A percentile compares a stretch with the other conserved stretches of the same genome.
phyloP scores from a whole-genome alignment of 2,329 filamentous ascomycete species.

The Fusarium gaditjirri region DNA sequence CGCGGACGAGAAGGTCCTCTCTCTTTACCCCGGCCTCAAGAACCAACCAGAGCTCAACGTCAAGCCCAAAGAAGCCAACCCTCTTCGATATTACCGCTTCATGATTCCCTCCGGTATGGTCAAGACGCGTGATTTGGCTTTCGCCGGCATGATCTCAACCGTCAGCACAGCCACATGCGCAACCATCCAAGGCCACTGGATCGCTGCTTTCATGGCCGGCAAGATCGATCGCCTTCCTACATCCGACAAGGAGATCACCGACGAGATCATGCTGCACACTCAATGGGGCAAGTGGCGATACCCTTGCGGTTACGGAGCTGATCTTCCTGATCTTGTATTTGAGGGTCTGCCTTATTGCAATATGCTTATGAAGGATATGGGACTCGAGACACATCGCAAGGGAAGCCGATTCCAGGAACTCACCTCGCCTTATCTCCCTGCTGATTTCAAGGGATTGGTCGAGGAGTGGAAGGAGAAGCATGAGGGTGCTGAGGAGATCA shows the following conservation, averaged over 20 bases:
- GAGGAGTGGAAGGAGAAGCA: conserved; percentile 42
- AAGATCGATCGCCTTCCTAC: conserved; percentile 51
- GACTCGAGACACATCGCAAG: conserved; percentile 55
- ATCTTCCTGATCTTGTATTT: conserved; percentile 77
- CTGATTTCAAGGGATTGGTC: conserved; percentile 42
- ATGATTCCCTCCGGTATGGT: conserved; percentile 38
- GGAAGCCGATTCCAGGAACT: conserved; percentile 19
- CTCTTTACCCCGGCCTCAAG: conserved; percentile 33
- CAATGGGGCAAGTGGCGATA: conserved; percentile 78
- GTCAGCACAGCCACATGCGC: conserved; percentile 51
- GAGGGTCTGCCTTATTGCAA: conserved; percentile 72
- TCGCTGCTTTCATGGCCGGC: conserved; percentile 67
- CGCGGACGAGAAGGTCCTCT: conserved; percentile 33
- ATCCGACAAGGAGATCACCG: conserved; percentile 54
- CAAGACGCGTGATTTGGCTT: conserved; percentile 46
- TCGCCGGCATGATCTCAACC: conserved; percentile 47
- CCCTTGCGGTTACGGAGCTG: conserved; percentile 70
- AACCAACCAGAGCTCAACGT: conserved; percentile 36
- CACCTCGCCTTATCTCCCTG: conserved; percentile 32
- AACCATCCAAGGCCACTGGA: conserved; percentile 60
- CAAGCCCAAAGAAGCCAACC: conserved; percentile 31
- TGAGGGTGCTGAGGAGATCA: not conserved
- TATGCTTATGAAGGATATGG: conserved; percentile 72
- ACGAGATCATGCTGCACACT: conserved; percentile 70
- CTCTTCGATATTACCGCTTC: conserved; percentile 43